These are phyloP conservation scores for Arctium minus DNA, from an alignment of 129 eudicot genomes.

Conservation along the genomic window DNA sequence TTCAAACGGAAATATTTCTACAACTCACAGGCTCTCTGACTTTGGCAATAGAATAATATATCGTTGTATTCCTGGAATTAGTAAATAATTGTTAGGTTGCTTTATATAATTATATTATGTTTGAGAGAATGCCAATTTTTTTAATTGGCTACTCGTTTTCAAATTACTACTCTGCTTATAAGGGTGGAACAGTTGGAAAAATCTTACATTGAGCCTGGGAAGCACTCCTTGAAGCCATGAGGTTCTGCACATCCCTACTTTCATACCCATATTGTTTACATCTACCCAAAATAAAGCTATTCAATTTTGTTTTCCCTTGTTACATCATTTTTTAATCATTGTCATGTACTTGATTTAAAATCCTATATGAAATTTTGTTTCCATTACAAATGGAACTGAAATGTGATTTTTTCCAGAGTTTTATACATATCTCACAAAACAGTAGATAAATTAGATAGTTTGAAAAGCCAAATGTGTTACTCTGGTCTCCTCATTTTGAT, in stretches of 20 bases:
- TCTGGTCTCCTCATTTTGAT: constrained; percentile 65
- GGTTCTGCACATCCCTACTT: constrained; percentile 1
- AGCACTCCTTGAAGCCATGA: too few relatives aligned
- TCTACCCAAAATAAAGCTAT: neutral
- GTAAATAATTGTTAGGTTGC: neutral
- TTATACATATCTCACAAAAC: neutral
- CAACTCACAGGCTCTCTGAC: too few relatives aligned
- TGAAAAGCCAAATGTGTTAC: constrained; percentile 17
- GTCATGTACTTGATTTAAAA: neutral
- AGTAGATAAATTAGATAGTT: neutral
- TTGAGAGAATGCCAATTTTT: neutral
- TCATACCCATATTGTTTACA: neutral
- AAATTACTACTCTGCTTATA: neutral
- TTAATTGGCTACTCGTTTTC: neutral
- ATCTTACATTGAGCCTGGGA: constrained; percentile 54
- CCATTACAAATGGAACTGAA: neutral
- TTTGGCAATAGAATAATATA: too few relatives aligned
- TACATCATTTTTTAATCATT: neutral
- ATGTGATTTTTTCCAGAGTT: neutral
- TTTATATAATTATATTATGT: neutral
- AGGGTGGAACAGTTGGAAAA: constrained; percentile 62
- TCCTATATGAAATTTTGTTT: neutral
- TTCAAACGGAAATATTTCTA: neutral
- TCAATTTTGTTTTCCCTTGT: neutral
- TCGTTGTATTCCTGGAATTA: neutral